Conservation (phyloP, 2,329 filamentous ascomycete species). For the Pseudogymnoascus sp. region DNA sequence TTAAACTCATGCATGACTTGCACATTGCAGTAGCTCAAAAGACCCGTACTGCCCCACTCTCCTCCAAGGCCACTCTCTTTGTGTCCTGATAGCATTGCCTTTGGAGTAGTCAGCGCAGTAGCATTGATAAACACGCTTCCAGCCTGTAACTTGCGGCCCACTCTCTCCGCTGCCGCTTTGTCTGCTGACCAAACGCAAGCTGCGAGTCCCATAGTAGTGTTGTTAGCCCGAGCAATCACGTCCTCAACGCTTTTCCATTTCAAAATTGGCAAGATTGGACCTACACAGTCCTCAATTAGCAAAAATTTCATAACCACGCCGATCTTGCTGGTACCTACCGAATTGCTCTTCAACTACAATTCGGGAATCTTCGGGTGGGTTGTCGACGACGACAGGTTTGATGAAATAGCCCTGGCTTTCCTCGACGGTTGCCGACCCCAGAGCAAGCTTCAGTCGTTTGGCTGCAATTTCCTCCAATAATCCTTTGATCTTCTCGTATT, state of each 20-base stretch:
- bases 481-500: conserved; percentile 49
- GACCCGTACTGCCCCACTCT: conserved; percentile 25
- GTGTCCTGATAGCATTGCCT: conserved; percentile 30
- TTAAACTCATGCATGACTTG: conserved; percentile 19
- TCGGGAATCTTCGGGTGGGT: conserved; percentile 45
- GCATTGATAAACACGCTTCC: conserved; percentile 56
- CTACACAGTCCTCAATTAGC: conserved; percentile 22
- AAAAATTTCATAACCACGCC: background rate
- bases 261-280: conserved; percentile 55
- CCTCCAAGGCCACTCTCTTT: conserved; percentile 29
- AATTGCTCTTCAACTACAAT: conserved; percentile 55
- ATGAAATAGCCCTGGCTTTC: conserved; percentile 46
- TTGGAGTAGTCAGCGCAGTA: conserved; percentile 37
- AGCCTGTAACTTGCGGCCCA: conserved; percentile 47
- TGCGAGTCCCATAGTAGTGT: conserved; percentile 44
- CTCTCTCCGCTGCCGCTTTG: conserved; percentile 38
- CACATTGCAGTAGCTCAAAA: conserved; percentile 23
- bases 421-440: conserved; percentile 35
- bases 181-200: conserved; percentile 52
- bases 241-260: conserved; percentile 54
- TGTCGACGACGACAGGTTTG: conserved; percentile 49
- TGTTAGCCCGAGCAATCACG: conserved; percentile 48
- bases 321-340: conserved; percentile 29
- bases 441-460: conserved; percentile 42
- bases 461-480: conserved; percentile 46